These are phyloP conservation scores for Chalciporus chontae DNA, from an alignment of 768 basidiomycete species.

Conservation along the genomic window DNA sequence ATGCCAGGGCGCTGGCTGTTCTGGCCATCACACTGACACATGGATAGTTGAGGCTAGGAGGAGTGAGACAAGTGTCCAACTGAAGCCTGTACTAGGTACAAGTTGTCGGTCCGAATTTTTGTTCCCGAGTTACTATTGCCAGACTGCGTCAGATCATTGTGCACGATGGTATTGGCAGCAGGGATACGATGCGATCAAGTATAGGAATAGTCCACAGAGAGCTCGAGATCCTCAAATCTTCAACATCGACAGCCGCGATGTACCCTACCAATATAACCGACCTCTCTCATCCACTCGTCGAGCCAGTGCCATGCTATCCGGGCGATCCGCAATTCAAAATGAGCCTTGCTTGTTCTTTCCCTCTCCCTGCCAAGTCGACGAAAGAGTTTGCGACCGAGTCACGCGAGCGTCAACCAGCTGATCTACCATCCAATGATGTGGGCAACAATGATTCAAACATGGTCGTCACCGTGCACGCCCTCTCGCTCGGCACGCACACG, in stretches of 20 bases:
- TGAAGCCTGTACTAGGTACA: too few species aligned
- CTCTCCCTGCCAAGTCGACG: neutral
- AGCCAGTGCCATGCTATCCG: slow-evolving; percentile 26
- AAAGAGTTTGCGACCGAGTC: neutral
- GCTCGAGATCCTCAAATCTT: slow-evolving; percentile 13
- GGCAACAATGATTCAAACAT: neutral
- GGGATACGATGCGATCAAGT: too few species aligned
- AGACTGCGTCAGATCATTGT: too few species aligned
- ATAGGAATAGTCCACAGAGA: too few species aligned
- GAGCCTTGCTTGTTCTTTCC: slow-evolving; percentile 16
- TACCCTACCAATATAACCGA: slow-evolving; percentile 17
- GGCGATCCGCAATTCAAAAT: slow-evolving; percentile 26
- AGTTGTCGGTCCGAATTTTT: too few species aligned
- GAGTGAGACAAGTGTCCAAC: too few species aligned
- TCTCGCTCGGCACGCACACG: slow-evolving; percentile 65
- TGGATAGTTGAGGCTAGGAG: too few species aligned
- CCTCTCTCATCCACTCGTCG: slow-evolving; percentile 24
- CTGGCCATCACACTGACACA: too few species aligned
- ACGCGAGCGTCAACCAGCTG: neutral
- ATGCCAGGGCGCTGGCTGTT: too few species aligned
- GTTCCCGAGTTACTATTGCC: too few species aligned
- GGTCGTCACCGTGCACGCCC: slow-evolving; percentile 26
- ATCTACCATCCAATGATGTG: neutral
- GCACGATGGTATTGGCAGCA: too few species aligned
- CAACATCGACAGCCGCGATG: slow-evolving; percentile 10